A percentile compares a stretch with the other conserved stretches of the same genome.
Evolutionary conservation across 208 protist genomes (phyloP).

Genomic region (Crithidia bombi): DNA sequence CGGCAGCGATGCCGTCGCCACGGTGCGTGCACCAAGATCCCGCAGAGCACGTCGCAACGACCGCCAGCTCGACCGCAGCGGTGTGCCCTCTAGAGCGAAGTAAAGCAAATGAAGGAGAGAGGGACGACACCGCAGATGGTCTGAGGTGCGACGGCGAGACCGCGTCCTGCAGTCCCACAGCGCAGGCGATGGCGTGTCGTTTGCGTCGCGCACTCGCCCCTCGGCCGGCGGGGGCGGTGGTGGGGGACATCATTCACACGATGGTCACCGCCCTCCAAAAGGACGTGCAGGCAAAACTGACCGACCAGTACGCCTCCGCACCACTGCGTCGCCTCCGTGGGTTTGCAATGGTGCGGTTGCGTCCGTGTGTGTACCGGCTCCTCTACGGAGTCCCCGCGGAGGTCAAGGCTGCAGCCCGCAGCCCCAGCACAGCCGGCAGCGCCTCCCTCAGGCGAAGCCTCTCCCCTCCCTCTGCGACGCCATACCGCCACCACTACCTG

Average conservation of each 20-base stretch:
- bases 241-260: constrained; percentile 71
- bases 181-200: constrained; percentile 19
- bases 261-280: constrained; percentile 61
- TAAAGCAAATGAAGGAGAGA: neutral
- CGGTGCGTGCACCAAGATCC: too few relatives aligned
- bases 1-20: too few relatives aligned
- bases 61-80: too few relatives aligned
- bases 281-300: constrained; percentile 35
- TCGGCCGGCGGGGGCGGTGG: constrained; percentile 46
- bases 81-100: too few relatives aligned
- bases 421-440: neutral
- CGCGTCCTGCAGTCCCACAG: neutral
- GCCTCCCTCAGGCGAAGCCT: neutral
- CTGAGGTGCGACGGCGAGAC: neutral
- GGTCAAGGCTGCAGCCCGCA: constrained; percentile 10
- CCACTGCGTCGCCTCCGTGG: constrained; percentile 10
- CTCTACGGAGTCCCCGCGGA: constrained; percentile 23
- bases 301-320: neutral
- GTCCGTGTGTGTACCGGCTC: constrained; percentile 51
- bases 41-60: too few relatives aligned
- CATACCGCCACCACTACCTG: constrained; percentile 19
- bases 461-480: constrained; percentile 3
- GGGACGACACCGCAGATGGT: neutral
- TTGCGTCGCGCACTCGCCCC: constrained; percentile 76
- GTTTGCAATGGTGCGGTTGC: constrained; percentile 38